These are phyloP conservation scores for Malus sylvestris DNA, from an alignment of 306 rosid species.

Conservation along the genomic window DNA sequence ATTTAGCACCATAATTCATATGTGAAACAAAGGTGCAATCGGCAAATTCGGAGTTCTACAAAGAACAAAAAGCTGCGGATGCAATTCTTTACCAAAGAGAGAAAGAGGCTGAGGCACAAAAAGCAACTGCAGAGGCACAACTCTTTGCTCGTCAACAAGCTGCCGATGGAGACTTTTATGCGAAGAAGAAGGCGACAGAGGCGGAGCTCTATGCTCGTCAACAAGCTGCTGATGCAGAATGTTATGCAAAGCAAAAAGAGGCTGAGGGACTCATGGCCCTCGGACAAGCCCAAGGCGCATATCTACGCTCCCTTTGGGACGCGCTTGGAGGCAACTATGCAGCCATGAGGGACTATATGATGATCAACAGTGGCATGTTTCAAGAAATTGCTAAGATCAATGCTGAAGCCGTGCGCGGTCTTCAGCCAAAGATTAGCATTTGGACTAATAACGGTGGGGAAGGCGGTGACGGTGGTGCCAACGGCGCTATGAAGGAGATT, in stretches of 20 bases:
- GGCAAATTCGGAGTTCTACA: conserved; percentile 32
- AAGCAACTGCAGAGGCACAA: conserved; percentile 22
- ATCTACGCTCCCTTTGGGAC: conserved; percentile 9
- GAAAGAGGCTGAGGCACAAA: conserved; percentile 24
- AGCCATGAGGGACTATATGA: conserved; percentile 20
- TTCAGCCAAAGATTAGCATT: conserved; percentile 29
- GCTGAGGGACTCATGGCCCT: conserved; percentile 27
- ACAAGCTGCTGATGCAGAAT: conserved; percentile 27
- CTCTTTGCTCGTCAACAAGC: conserved; percentile 23
- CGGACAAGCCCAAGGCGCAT: conserved; percentile 23
- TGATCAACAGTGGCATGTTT: conserved; percentile 25
- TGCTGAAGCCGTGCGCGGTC: conserved; percentile 19
- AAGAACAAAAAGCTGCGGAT: conserved; percentile 28
- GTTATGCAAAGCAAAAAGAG: conserved; percentile 31
- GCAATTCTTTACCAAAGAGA: conserved; percentile 18
- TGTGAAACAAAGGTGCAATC: conserved; percentile 24
- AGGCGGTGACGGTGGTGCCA: not conserved
- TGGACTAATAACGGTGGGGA: conserved; percentile 8
- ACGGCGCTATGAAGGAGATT: conserved; percentile 15
- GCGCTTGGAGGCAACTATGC: conserved; percentile 22
- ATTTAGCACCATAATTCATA: not conserved
- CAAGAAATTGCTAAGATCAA: conserved; percentile 31
- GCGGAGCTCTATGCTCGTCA: conserved; percentile 21
- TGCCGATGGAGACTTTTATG: conserved; percentile 26
- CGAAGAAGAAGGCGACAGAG: conserved; percentile 21